Percentiles rank a stretch among this genome's conserved stretches.
Evolutionary conservation across 2,329 filamentous ascomycete genomes (phyloP).

Genomic region (Graphilbum fragrans): DNA sequence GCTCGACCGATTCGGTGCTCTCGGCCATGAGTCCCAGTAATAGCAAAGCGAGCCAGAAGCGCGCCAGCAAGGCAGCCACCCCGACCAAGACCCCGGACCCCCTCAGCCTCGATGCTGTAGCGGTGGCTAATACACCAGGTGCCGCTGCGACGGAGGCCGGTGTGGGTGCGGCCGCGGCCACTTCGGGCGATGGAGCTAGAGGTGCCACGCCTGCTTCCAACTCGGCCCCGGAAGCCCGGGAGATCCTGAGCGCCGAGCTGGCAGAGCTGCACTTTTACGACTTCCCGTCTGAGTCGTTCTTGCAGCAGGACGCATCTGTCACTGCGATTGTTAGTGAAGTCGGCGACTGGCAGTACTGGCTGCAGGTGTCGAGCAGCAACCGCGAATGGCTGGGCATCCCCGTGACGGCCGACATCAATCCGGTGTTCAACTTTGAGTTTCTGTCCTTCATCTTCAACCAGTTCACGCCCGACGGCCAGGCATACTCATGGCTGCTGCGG

Average conservation of each 20-base stretch:
- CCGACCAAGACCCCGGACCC: slow-evolving; percentile 16
- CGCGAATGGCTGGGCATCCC: slow-evolving; percentile 80
- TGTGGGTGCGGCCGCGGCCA: not conserved
- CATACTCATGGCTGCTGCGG: slow-evolving; percentile 88
- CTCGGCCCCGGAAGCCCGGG: slow-evolving; percentile 47
- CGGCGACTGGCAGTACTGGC: slow-evolving; percentile 90
- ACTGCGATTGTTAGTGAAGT: slow-evolving; percentile 73
- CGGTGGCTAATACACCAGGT: not conserved
- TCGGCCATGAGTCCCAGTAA: slow-evolving; percentile 29
- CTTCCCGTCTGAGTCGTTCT: slow-evolving; percentile 74
- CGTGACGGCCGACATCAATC: slow-evolving; percentile 84
- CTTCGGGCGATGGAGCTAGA: not conserved
- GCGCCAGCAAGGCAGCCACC: slow-evolving; percentile 11
- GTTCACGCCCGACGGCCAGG: slow-evolving; percentile 75
- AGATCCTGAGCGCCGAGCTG: slow-evolving; percentile 61
- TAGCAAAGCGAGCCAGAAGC: slow-evolving; percentile 23
- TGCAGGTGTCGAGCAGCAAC: slow-evolving; percentile 67
- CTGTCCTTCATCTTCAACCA: slow-evolving; percentile 99
- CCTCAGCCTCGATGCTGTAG: slow-evolving; percentile 6
- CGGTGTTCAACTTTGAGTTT: slow-evolving; percentile 97
- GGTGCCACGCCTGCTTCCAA: not conserved
- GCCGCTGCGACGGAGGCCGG: not conserved
- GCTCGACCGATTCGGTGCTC: slow-evolving; percentile 45
- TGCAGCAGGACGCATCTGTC: slow-evolving; percentile 64
- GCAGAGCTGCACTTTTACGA: slow-evolving; percentile 93